Percentiles rank a stretch among this genome's conserved stretches.
These are phyloP conservation scores for Phlyctochytrium bullatum DNA, from an alignment of 192 early-diverging fungal genomes.

Conservation along the genomic window DNA sequence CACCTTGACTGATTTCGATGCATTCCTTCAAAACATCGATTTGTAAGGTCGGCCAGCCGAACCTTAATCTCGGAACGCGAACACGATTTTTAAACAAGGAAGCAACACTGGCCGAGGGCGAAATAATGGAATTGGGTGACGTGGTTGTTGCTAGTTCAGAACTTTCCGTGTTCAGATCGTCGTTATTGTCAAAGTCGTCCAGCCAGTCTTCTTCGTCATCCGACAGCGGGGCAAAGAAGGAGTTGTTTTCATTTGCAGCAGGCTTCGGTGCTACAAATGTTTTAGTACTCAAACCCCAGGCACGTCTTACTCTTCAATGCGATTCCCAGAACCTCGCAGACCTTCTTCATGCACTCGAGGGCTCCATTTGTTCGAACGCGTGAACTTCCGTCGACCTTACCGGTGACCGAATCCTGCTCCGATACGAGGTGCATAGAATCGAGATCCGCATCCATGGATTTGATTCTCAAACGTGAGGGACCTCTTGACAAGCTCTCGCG, in stretches of 20 bases:
- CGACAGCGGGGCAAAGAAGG: slow-evolving; percentile 16
- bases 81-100: not conserved
- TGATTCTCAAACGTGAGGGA: not conserved
- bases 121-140: not conserved
- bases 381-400: slow-evolving; percentile 12
- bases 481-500: not conserved
- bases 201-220: slow-evolving; percentile 53
- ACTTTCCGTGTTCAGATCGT: slow-evolving; percentile 29
- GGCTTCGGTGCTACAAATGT: slow-evolving; percentile 10
- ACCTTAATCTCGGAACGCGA: slow-evolving; percentile 20
- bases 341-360: slow-evolving; percentile 60
- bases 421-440: not conserved
- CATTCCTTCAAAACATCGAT: slow-evolving; percentile 75
- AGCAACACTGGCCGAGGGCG: slow-evolving; percentile 2
- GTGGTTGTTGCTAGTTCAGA: slow-evolving; percentile 4
- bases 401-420: slow-evolving; percentile 20
- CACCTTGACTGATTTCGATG: slow-evolving; percentile 63
- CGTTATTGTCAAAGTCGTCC: slow-evolving; percentile 39
- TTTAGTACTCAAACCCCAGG: not conserved
- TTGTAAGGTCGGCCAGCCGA: slow-evolving; percentile 78
- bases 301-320: slow-evolving; percentile 42
- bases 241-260: not conserved
- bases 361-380: slow-evolving; percentile 46
- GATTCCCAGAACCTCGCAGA: slow-evolving; percentile 70
- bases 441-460: not conserved